Evolutionary conservation across 2,329 filamentous ascomycete species (phyloP), one percentile per base, ranked within the genome.

Genomic region (Waltergamsia citrina): DNA sequence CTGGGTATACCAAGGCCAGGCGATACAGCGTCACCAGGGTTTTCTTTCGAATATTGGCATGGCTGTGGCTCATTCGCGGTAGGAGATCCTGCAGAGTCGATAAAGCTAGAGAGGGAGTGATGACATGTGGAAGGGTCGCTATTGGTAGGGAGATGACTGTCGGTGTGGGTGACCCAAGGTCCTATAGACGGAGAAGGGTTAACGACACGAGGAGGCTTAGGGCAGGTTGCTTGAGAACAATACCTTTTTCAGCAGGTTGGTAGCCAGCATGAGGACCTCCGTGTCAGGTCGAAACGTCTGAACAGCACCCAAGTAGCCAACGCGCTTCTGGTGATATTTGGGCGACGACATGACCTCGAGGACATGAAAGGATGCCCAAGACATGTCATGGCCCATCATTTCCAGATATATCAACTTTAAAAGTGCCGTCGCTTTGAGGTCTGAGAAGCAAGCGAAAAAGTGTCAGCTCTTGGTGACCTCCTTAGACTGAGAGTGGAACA

Each of bases 301-400:
- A 20, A 94, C 87, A 7, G 92, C 92, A 11, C 84, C 90, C 15
- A 98, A 69, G 56, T 98, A 98, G 38, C 90, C 92, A 29, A 95
- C 86, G 43, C 90, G 75, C 62, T 98, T 98, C 60, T 95, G 90
- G 45, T 87, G 74, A 57, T 94, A 94, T 56, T 95, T 96, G 31
- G 82, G 71, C 25, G 86, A 94, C 24, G 88, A 94, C 92, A 98
- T 98, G 62, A 98, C 92, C 63, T 98, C 92, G 31, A 98, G 79
- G 34, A 96, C 90, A 56, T 98, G 85, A 62, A 98, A 98, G 10
- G 88, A 88, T 4, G 92, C 92, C 92, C 92, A 98, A 4, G 90
- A 95, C 92, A 98, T 98, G 60, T 96, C 92, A 56, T 96, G 85
- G 11, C 92, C 92, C 47, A 96, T 88, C 92, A 98, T 98, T 57